phyloP scores from a whole-genome alignment of 1,284 basidiomycete genomes.

The Apiotrichum akiyoshidainum region DNA sequence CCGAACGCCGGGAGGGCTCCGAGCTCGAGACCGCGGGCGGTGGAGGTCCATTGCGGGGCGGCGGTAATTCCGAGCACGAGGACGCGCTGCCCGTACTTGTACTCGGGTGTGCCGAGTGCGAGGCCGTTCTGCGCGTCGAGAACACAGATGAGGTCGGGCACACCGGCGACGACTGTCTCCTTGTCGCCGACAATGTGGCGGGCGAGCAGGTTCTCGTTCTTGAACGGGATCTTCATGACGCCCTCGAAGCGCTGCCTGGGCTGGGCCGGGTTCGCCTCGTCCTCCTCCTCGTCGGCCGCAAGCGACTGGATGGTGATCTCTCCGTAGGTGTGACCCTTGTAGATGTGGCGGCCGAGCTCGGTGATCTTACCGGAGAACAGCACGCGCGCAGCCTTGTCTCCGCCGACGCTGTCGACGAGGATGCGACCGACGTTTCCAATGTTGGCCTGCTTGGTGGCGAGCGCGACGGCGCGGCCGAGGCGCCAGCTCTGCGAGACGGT shows the following conservation, averaged over 20 bases:
- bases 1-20: conserved; percentile 35
- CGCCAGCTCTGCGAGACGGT: conserved; percentile 59
- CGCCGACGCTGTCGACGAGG: conserved; percentile 56
- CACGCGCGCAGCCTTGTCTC: conserved; percentile 56
- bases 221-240: conserved; percentile 54
- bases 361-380: conserved; percentile 59
- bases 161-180: conserved; percentile 49
- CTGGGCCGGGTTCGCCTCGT: not conserved
- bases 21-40: conserved; percentile 54
- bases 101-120: conserved; percentile 57
- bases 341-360: conserved; percentile 55
- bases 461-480: conserved; percentile 55
- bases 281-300: conserved; percentile 55
- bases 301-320: conserved; percentile 55
- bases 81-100: conserved; percentile 59
- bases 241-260: not conserved
- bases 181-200: conserved; percentile 49
- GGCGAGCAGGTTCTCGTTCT: conserved; percentile 60
- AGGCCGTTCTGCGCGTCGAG: conserved; percentile 59
- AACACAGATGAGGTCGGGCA: conserved; percentile 60
- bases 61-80: conserved; percentile 60
- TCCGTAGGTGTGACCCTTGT: conserved; percentile 57
- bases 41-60: conserved; percentile 59
- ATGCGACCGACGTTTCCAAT: conserved; percentile 32
- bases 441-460: conserved; percentile 51